Evolutionary conservation across 352 stramenopile genomes (phyloP), one percentile per base, ranked within the genome.

Genomic region (Thalassiosira ordinaria): DNA sequence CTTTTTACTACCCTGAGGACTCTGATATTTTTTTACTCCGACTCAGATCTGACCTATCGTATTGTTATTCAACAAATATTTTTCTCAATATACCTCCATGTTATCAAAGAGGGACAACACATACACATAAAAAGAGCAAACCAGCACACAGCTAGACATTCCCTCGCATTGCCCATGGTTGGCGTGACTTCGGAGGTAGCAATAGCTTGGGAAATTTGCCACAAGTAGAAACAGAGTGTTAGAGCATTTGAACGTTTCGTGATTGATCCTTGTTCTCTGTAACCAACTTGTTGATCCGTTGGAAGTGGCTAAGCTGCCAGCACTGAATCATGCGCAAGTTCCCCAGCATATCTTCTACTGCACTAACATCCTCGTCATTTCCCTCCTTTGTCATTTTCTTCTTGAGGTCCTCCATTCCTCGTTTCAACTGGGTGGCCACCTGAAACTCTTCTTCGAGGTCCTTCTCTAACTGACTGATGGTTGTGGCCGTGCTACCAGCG

Each of bases 211-310:
- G n/a, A n/a, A n/a, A n/a, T n/a, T n/a, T n/a, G n/a, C n/a, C n/a
- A n/a, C n/a, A n/a, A n/a, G n/a, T n/a, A n/a, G n/a, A n/a, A n/a
- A n/a, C n/a, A n/a, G n/a, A n/a, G n/a, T n/a, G n/a, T n/a, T 41
- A 56, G 18, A 39, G 5, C 20, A 37, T 20, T 18, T 33, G 52
- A 35, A 61, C 35, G 57, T 31, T 66, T 31, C 41, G 0, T 16
- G 29, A 2, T n/a, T 70, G 1, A 0, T 41, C 61, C 61, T 60
- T 57, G 61, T 70, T 57, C 22, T 70, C 39, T 35, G 20, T 46
- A 27, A 70, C 61, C 61, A 70, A 70, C 27, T 60, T 59, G 60
- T 39, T 60, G 61, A 70, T 59, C 20, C 44, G 22, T 37, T 60
- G 61, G 39, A 70, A 59, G 41, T 70, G 61, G 2, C 18, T 41